Evolutionary conservation across 106 monocot species (phyloP).

Genomic region (Vanilla planifolia): DNA sequence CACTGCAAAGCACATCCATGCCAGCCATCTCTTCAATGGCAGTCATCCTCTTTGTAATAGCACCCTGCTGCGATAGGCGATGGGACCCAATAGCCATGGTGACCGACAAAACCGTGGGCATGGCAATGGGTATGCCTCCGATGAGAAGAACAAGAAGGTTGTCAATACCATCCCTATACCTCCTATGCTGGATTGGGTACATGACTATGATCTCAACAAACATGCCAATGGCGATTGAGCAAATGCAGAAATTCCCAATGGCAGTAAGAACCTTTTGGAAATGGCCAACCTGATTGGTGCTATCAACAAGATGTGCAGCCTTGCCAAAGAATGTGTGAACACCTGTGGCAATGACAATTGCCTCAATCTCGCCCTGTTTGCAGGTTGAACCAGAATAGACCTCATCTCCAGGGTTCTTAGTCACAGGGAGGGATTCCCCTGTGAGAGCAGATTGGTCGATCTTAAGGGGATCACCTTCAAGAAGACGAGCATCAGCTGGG

Average conservation of each 20-base stretch:
- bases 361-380: slow-evolving; percentile 31
- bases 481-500: slow-evolving; percentile 26
- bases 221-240: slow-evolving; percentile 29
- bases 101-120: slow-evolving; percentile 26
- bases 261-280: slow-evolving; percentile 22
- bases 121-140: slow-evolving; percentile 32
- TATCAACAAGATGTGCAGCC: slow-evolving; percentile 30
- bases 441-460: slow-evolving; percentile 14
- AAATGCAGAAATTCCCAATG: slow-evolving; percentile 33
- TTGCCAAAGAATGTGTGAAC: slow-evolving; percentile 32
- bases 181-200: slow-evolving; percentile 25
- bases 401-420: slow-evolving; percentile 16
- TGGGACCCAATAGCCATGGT: slow-evolving; percentile 34
- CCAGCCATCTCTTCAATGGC: slow-evolving; percentile 61
- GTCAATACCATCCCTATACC: slow-evolving; percentile 28
- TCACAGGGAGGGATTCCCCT: slow-evolving; percentile 9
- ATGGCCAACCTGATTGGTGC: slow-evolving; percentile 18
- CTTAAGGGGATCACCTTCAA: slow-evolving; percentile 23
- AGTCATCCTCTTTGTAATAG: slow-evolving; percentile 50
- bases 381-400: slow-evolving; percentile 30
- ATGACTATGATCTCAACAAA: slow-evolving; percentile 16
- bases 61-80: slow-evolving; percentile 21
- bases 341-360: slow-evolving; percentile 25
- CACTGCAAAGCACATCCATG: slow-evolving; percentile 3
- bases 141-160: slow-evolving; percentile 26